These are phyloP conservation scores for Pseudocercospora crystallina DNA, from an alignment of 2,329 filamentous ascomycete genomes.

Conservation along the genomic window DNA sequence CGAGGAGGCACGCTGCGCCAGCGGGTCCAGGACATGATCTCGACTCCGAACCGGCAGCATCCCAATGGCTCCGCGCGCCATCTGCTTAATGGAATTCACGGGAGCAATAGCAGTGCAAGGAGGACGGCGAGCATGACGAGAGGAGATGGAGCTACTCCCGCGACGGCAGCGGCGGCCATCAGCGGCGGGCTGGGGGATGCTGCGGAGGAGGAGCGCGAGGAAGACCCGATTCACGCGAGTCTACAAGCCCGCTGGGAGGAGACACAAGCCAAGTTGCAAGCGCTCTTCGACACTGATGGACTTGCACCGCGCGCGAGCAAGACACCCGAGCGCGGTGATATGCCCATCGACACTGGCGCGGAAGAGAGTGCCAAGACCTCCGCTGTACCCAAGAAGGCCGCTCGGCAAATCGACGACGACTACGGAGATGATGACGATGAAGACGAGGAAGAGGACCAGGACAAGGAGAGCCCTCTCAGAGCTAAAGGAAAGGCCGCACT, in stretches of 20 bases:
- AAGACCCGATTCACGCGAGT: conserved; percentile 51
- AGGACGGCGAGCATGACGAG: conserved; percentile 47
- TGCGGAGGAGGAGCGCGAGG: conserved; percentile 44
- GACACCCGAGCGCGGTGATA: conserved; percentile 8
- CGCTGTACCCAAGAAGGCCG: conserved; percentile 68
- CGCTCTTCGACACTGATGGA: conserved; percentile 63
- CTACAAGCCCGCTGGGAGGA: conserved; percentile 77
- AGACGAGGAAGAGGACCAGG: conserved; percentile 44
- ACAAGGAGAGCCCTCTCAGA: conserved; percentile 50
- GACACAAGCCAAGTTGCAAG: conserved; percentile 73
- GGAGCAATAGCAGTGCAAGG: conserved; percentile 33
- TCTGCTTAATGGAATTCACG: conserved; percentile 33
- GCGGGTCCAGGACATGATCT: conserved; percentile 29
- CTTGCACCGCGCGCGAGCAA: conserved; percentile 30
- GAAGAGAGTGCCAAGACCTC: conserved; percentile 45
- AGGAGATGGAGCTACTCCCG: conserved; percentile 21
- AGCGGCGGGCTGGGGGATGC: conserved; percentile 17
- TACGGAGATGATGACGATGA: conserved; percentile 77
- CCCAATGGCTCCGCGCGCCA: conserved; percentile 33
- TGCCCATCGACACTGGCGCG: conserved; percentile 13
- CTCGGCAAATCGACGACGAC: conserved; percentile 77
- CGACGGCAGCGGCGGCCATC: conserved; percentile 1
- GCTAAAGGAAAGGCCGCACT: conserved; percentile 54
- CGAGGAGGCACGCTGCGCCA: conserved; percentile 17
- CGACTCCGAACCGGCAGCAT: conserved; percentile 30